Base-by-base conservation (phyloP, 345 rosid genomes). In the Ceriops decandra region DNA sequence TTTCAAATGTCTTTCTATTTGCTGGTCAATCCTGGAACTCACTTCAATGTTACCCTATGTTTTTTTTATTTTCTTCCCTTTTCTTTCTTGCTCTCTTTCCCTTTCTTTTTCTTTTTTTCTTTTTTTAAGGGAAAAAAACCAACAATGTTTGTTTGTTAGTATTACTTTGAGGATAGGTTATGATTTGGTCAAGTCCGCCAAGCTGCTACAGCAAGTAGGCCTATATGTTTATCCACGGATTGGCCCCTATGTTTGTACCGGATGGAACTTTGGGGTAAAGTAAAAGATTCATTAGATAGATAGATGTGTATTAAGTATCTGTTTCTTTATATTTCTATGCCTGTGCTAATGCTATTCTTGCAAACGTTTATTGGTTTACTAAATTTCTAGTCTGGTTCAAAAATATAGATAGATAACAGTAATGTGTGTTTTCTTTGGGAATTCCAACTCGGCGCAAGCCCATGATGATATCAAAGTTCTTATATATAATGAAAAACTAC, bases 121-220 rank as follows among this genome's bases (percentile, higher is more conserved):
- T 62, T 15, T 24, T 47, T 62, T 59, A 62, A 11, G 16, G 51
- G 21, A 26, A 19, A 6, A 15, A 57, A 68, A 52, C 0, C 7
- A 67, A 49, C 66, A 54, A 32, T 60, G 33, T 24, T 22, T 22
- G 24, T 22, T 22, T 24, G 26, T 7, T 63, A 74, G 75, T 76
- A 71, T 57, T 76, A 76, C 28, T 76, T 76, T 30, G 68, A 67
- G 57, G 79, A 62, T 2, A 21, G 71, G 75, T 35, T 71, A 60
- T 63, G 79, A 76, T 67, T 67, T 76, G 36, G 79, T 76, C 2
- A 76, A 76, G 72, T 70, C 71, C 68, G 32, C 71, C 64, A 76
- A 76, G 74, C 11, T 71, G 60, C 52, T 76, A 20, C 79, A 76
- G 38, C 72, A 67, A 60, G 79, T 74, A 47, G 79, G 75, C 56